Conservation (phyloP, 768 basidiomycete species). For the Erythrobasidium yunnanense region DNA sequence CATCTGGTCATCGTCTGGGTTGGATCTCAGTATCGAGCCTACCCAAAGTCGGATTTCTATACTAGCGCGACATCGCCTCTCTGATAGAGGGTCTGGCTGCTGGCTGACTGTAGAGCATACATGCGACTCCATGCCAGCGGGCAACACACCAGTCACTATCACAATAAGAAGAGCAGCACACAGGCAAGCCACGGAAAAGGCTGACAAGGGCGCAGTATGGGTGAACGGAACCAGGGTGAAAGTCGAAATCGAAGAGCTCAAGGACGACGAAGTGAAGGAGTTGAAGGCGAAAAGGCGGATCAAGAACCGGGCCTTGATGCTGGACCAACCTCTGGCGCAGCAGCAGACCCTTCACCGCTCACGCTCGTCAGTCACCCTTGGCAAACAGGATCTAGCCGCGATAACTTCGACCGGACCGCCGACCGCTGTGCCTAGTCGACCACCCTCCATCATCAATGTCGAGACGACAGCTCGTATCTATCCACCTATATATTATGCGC, state of each 20-base stretch:
- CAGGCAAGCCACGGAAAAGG: background rate
- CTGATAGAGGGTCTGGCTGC: constrained; percentile 74
- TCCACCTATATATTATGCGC: constrained; percentile 63
- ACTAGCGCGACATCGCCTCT: constrained; percentile 74
- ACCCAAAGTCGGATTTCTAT: constrained; percentile 73
- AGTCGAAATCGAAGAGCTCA: constrained; percentile 79
- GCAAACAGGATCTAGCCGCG: background rate
- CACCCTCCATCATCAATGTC: background rate
- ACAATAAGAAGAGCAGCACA: background rate
- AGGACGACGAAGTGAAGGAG: constrained; percentile 72
- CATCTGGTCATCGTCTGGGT: constrained; percentile 68
- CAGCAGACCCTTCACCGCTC: background rate
- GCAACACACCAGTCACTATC: background rate
- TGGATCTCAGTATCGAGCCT: constrained; percentile 53
- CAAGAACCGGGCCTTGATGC: constrained; percentile 71
- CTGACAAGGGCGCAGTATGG: constrained; percentile 62
- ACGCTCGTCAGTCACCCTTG: background rate
- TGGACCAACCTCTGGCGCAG: constrained; percentile 58
- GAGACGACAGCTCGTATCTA: constrained; percentile 4
- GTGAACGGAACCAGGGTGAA: constrained; percentile 75
- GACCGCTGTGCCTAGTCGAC: background rate
- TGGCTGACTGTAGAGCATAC: constrained; percentile 89
- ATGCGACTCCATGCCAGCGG: background rate
- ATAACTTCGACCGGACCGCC: background rate
- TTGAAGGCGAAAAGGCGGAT: constrained; percentile 73